These are phyloP conservation scores for Plectranthus barbatus DNA, from an alignment of 257 asterid species.

Conservation along the genomic window DNA sequence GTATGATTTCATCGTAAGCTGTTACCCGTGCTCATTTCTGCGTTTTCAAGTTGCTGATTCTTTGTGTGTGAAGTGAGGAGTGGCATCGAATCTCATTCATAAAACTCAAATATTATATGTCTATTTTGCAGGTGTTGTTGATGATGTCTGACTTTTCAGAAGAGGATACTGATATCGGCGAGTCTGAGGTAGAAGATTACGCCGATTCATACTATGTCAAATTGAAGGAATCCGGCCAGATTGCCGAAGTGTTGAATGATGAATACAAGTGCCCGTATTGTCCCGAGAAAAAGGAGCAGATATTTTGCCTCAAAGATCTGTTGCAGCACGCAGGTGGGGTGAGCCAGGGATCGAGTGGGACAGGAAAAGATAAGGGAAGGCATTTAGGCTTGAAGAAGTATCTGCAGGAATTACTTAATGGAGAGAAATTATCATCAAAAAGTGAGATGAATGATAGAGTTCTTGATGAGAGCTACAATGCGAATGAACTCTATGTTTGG, in stretches of 20 bases:
- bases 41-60: background rate
- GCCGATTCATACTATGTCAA: conserved; percentile 24
- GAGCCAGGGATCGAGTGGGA: conserved; percentile 13
- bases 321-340: conserved; percentile 29
- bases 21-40: background rate
- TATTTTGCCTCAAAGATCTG: conserved; percentile 21
- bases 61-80: background rate
- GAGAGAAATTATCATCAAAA: background rate
- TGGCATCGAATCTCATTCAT: background rate
- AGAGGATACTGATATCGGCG: conserved; percentile 33
- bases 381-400: conserved; percentile 16
- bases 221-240: conserved; percentile 21
- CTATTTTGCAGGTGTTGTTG: conserved; percentile 7
- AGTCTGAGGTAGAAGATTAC: conserved; percentile 31
- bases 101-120: background rate
- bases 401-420: background rate
- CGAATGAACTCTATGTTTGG: conserved; percentile 40
- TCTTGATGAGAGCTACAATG: background rate
- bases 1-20: background rate
- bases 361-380: conserved; percentile 10
- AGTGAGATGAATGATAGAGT: background rate
- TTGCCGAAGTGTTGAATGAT: conserved; percentile 9
- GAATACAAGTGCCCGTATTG: conserved; percentile 28
- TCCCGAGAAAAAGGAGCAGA: conserved; percentile 15
- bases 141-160: conserved; percentile 27